Base-by-base conservation (phyloP, 2,329 filamentous ascomycete species). In the Cordyceps cicadae region DNA sequence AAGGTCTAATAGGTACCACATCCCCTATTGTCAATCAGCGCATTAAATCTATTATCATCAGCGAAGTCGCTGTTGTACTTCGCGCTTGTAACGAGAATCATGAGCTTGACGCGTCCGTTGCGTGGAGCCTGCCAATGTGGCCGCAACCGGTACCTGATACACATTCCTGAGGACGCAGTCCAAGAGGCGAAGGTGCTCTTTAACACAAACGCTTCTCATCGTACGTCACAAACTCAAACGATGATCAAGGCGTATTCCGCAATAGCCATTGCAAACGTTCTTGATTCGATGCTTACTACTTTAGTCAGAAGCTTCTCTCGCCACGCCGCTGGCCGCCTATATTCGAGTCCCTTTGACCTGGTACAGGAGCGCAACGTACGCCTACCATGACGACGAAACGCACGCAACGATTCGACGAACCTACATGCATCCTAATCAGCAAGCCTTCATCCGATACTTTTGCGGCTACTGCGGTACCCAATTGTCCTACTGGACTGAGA, bases 381-480 rank as follows among this genome's bases (percentile, higher is more conserved):
- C 91, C 52, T 88, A 87, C 71, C 92, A 87, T 71, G 82, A 87
- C 3, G 90, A 96, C 73, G 92, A 96, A 76, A 84, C 86, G 17
- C 82, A 84, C 71, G 67, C 78, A 59, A 77, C 78, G 56, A 92
- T 92, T 70, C 85, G 84, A 60, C 83, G 87, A 46, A 79, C 81
- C 53, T 92, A 89, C 72, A 84, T 83, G 11, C 81, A 86, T 24
- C 78, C 78, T 2, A 75, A 78, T 66, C 81, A 82, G 57, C 79
- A 80, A 56, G 75, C 82, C 67, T 79, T 83, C 1, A 85, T 88
- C 70, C 85, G 90, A 54, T 84, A 91, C 66, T 97, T 97, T 74
- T 97, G 92, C 74, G 92, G 92, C 26, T 95, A 89, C 76, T 96
- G 92, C 71, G 92, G 92, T 57, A 96, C 92, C 0, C 88, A 89